phyloP scores from a whole-genome alignment of 169 alveolate species.

The Theileria parva region DNA sequence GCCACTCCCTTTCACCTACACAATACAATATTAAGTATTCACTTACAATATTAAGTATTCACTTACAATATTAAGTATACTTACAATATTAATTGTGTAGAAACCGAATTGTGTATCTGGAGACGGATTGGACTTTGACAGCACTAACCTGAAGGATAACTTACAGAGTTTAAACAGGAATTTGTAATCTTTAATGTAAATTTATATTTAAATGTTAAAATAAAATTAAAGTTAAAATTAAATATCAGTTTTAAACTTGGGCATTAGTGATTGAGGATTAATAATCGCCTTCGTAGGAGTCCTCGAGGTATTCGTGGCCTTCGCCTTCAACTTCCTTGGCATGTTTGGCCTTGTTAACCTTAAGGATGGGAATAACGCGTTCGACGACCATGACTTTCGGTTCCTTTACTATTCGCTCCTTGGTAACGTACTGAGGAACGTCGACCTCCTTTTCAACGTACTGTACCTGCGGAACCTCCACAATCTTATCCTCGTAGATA shows the following conservation, averaged over 20 bases:
- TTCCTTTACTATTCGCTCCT: slow-evolving; percentile 77
- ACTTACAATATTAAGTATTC: too few species aligned
- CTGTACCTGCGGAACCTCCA: slow-evolving; percentile 82
- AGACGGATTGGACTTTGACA: slow-evolving; percentile 43
- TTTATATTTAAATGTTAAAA: background rate
- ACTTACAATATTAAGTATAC: too few species aligned
- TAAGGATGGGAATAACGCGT: slow-evolving; percentile 78
- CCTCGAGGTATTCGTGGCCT: slow-evolving; percentile 67
- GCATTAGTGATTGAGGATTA: too few species aligned
- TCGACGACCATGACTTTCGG: slow-evolving; percentile 81
- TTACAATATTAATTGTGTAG: slow-evolving; percentile 8
- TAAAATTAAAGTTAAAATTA: slow-evolving; percentile 1
- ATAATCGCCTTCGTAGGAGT: slow-evolving; percentile 29
- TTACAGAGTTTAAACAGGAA: slow-evolving; percentile 21
- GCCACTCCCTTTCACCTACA: too few species aligned
- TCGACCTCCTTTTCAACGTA: slow-evolving; percentile 81
- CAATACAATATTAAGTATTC: too few species aligned
- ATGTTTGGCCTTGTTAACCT: slow-evolving; percentile 73
- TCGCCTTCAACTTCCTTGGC: slow-evolving; percentile 65
- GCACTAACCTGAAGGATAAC: slow-evolving; percentile 21
- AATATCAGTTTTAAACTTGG: too few species aligned
- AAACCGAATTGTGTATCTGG: slow-evolving; percentile 50
- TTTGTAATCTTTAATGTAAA: background rate
- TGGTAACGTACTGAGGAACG: slow-evolving; percentile 78
- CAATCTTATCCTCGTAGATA: slow-evolving; percentile 79